Conservation (phyloP, 139 green algal species). For the Trebouxia sp. region DNA sequence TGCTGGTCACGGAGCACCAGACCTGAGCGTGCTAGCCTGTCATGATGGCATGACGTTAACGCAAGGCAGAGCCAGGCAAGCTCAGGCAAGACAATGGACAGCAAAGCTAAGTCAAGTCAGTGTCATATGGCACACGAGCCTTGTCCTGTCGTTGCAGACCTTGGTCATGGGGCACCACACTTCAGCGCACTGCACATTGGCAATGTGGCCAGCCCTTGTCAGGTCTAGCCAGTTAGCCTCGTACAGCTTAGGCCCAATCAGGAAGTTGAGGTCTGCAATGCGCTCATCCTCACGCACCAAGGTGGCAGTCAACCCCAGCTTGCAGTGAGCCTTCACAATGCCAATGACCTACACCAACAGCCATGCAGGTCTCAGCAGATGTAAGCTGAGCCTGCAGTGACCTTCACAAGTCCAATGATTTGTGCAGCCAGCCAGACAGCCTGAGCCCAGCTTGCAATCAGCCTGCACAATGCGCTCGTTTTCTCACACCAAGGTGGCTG, state of each 20-base stretch:
- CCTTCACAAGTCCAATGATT: too few species aligned
- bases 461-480: too few species aligned
- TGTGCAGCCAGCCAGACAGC: background rate
- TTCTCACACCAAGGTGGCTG: background rate
- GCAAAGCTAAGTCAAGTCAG: too few species aligned
- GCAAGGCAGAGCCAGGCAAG: background rate
- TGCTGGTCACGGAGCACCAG: too few species aligned
- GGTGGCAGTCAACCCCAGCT: conserved; percentile 97
- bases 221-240: conserved; percentile 99
- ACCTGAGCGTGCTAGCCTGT: too few species aligned
- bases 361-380: background rate
- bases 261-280: conserved; percentile 98
- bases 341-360: conserved; percentile 69
- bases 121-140: too few species aligned
- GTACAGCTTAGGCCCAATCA: conserved; percentile 99
- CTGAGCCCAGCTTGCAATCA: too few species aligned
- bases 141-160: too few species aligned
- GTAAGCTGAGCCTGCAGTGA: background rate
- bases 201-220: conserved; percentile 92
- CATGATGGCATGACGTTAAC: background rate
- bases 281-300: conserved; percentile 96
- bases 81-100: too few species aligned
- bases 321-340: conserved; percentile 95
- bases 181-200: conserved; percentile 97
- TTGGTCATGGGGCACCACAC: conserved; percentile 98